These are phyloP conservation scores for Colletotrichum sp. DNA, from an alignment of 2,329 filamentous ascomycete species.

Conservation along the genomic window DNA sequence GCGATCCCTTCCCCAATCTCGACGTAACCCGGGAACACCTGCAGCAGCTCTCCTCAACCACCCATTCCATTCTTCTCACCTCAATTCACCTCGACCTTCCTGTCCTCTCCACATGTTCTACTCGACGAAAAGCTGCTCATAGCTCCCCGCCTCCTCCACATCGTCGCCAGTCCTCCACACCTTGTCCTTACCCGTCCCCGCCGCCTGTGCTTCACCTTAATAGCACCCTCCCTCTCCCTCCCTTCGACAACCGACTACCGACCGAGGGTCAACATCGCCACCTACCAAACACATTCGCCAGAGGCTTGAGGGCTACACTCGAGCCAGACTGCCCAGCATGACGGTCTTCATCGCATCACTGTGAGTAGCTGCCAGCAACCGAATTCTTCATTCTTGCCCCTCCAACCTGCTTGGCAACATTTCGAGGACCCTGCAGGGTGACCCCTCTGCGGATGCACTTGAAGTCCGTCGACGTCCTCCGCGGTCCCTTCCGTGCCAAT, in stretches of 20 bases:
- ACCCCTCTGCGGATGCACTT: neutral
- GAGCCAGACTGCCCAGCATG: constrained; percentile 39
- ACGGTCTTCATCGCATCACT: constrained; percentile 57
- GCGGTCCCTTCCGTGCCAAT: neutral
- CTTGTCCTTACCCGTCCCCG: neutral
- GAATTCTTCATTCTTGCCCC: neutral
- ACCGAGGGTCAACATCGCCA: neutral
- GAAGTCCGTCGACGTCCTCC: neutral
- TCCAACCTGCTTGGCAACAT: neutral
- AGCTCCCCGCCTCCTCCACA: neutral
- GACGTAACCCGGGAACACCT: neutral
- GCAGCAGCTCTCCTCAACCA: neutral
- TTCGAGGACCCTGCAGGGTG: neutral
- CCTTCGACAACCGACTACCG: neutral
- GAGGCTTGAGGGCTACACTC: neutral
- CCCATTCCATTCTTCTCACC: neutral
- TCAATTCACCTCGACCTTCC: neutral
- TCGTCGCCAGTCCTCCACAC: neutral
- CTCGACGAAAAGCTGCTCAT: neutral
- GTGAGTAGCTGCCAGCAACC: constrained; percentile 35
- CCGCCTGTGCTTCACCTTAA: neutral
- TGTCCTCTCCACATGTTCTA: constrained; percentile 3
- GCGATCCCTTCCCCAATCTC: constrained; percentile 4
- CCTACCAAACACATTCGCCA: neutral
- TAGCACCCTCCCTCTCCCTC: neutral